Evolutionary conservation across 2,329 filamentous ascomycete genomes (phyloP), one percentile per base, ranked within the genome.

Genomic region (Zarea fungicola): DNA sequence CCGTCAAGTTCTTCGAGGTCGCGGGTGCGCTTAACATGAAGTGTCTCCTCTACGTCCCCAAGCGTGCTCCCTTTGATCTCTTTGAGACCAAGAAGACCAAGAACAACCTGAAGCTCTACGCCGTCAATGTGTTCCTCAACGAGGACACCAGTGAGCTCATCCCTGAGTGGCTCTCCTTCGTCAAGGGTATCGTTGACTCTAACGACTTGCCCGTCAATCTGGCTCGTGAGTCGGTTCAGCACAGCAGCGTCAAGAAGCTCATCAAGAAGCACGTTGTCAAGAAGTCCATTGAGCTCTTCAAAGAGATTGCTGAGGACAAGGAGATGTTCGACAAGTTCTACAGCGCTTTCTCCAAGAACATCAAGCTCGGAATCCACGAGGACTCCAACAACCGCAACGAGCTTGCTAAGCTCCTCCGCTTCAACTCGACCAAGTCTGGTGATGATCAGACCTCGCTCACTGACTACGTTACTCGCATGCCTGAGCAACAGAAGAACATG

Each of bases 201-300:
- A 93, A 99, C 83, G 93, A 99, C 73, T 87, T 99, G 56, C 93
- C 93, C 63, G 87, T 99, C 73, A 99, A 99, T 85, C 76, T 99
- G 78, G 97, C 93, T 67, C 93, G 93, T 87, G 93, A 99, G 85
- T 97, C 92, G 51, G 89, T 99, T 43, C 93, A 99, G 79, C 93
- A 97, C 83, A 99, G 97, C 88, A 97, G 97, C 90, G 99, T 99
- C 82, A 97, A 97, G 93, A 97, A 97, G 87, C 93, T 97, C 74
- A 97, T 97, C 84, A 95, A 95, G 85, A 99, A 99, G 90, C 99
- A 99, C 86, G 96, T 99, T 59, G 91, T 99, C 82, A 99, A 97
- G 91, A 99, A 99, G 89, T 89, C 89, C 58, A 89, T 99, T 59
- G 93, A 99, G 82, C 89, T 99, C 72, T 99, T 99, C 87, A 83